Evolutionary conservation across 2,329 filamentous ascomycete genomes (phyloP).

Genomic region (Alternaria sp.): DNA sequence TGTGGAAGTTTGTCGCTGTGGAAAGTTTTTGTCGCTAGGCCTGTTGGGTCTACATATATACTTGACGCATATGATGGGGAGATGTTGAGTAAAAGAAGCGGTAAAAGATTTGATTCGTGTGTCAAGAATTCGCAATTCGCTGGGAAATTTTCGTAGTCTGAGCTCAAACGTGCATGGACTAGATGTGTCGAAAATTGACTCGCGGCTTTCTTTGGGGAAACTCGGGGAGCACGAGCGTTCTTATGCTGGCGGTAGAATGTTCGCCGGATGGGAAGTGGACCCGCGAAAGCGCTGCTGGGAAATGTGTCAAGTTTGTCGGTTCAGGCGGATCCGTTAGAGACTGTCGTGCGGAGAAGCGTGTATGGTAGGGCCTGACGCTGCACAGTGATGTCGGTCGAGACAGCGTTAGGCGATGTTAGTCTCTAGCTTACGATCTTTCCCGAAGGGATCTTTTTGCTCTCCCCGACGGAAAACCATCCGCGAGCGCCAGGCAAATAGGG

Average conservation of each 20-base stretch:
- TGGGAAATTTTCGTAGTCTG: conserved; percentile 25
- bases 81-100: conserved; percentile 21
- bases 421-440: conserved; percentile 16
- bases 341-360: conserved; percentile 33
- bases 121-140: conserved; percentile 30
- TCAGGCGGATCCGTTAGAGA: conserved; percentile 23
- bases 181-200: conserved; percentile 15
- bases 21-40: conserved; percentile 18
- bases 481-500: conserved; percentile 5
- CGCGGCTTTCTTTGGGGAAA: conserved; percentile 19
- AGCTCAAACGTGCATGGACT: conserved; percentile 21
- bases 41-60: conserved; percentile 30
- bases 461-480: conserved; percentile 33
- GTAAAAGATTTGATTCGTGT: conserved; percentile 26
- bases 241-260: conserved; percentile 30
- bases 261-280: conserved; percentile 19
- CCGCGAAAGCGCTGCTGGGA: conserved; percentile 15
- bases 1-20: conserved; percentile 29
- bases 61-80: conserved; percentile 22
- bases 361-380: conserved; percentile 18
- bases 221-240: conserved; percentile 32
- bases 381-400: conserved; percentile 31
- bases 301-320: conserved; percentile 13
- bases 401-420: conserved; percentile 13
- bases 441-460: conserved; percentile 17